phyloP scores from a whole-genome alignment of 805 yeast genomes.

The Pichia ethanolica region DNA sequence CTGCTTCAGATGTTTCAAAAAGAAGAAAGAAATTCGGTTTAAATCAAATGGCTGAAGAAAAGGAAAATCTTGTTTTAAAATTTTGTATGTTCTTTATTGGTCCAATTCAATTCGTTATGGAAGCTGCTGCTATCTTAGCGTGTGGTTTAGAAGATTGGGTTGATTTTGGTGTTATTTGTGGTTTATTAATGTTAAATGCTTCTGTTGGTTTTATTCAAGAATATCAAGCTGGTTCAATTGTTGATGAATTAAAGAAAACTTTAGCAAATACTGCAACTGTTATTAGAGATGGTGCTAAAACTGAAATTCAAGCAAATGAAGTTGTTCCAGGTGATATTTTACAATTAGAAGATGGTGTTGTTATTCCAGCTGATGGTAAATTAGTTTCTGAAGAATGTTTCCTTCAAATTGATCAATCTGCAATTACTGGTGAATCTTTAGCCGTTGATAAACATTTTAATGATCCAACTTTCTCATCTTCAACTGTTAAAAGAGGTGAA shows the following conservation, averaged over 20 bases:
- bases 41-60: constrained; percentile 87
- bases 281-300: constrained; percentile 70
- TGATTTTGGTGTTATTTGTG: constrained; percentile 96
- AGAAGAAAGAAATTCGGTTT: constrained; percentile 88
- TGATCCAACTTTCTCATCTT: constrained; percentile 84
- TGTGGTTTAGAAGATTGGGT: constrained; percentile 98
- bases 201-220: constrained; percentile 94
- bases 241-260: constrained; percentile 92
- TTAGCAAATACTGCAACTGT: constrained; percentile 84
- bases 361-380: constrained; percentile 89
- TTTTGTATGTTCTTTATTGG: constrained; percentile 85
- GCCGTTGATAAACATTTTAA: constrained; percentile 90
- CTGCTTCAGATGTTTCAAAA: constrained; percentile 65
- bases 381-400: constrained; percentile 72
- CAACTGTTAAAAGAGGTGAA: constrained; percentile 94
- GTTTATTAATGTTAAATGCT: constrained; percentile 79
- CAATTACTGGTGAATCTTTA: constrained; percentile 94
- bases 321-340: constrained; percentile 92
- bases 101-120: constrained; percentile 96
- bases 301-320: constrained; percentile 73
- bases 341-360: constrained; percentile 86
- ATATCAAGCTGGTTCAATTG: constrained; percentile 97
- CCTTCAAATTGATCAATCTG: constrained; percentile 92
- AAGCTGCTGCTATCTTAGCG: constrained; percentile 91
- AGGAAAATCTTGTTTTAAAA: constrained; percentile 70